Conservation (phyloP, 495 filamentous ascomycete genomes). For the Penicillium samsonianum region DNA sequence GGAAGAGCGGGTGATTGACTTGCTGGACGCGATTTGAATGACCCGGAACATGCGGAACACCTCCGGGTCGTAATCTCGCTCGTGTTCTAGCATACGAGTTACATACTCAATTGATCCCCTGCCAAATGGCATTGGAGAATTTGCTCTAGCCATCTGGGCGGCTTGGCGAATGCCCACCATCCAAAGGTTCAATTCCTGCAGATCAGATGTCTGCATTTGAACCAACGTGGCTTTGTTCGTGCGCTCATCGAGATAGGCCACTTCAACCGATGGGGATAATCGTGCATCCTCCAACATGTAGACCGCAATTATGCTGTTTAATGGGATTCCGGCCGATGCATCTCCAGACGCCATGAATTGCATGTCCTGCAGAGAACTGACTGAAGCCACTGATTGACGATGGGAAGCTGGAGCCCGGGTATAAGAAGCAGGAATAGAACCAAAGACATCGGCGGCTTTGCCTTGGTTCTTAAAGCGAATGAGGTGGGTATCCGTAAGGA, state of each 20-base stretch:
- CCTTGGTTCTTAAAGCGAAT: conserved; percentile 76
- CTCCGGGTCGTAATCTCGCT: conserved; percentile 67
- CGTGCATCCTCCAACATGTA: conserved; percentile 78
- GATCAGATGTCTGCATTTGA: conserved; percentile 70
- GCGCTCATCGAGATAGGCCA: conserved; percentile 75
- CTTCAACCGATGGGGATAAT: conserved; percentile 77
- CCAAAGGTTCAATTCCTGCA: conserved; percentile 75
- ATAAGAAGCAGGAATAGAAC: conserved; percentile 50
- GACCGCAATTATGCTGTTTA: conserved; percentile 74
- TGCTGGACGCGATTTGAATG: conserved; percentile 68
- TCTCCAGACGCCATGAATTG: conserved; percentile 54
- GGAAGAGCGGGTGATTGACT: conserved; percentile 60
- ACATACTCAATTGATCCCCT: conserved; percentile 64
- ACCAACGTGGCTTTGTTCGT: conserved; percentile 58
- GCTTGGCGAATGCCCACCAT: conserved; percentile 66
- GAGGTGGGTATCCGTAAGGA: conserved; percentile 84
- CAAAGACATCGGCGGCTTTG: conserved; percentile 68
- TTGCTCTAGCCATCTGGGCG: conserved; percentile 55
- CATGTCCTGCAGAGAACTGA: conserved; percentile 63
- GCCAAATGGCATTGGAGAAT: conserved; percentile 57
- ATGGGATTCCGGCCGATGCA: conserved; percentile 55
- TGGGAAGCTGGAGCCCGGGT: conserved; percentile 39
- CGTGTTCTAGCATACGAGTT: conserved; percentile 63
- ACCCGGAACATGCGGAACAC: conserved; percentile 82
- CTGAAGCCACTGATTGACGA: conserved; percentile 59